Base-by-base conservation (phyloP, 352 stramenopile species). In the Phytophthora melonis region DNA sequence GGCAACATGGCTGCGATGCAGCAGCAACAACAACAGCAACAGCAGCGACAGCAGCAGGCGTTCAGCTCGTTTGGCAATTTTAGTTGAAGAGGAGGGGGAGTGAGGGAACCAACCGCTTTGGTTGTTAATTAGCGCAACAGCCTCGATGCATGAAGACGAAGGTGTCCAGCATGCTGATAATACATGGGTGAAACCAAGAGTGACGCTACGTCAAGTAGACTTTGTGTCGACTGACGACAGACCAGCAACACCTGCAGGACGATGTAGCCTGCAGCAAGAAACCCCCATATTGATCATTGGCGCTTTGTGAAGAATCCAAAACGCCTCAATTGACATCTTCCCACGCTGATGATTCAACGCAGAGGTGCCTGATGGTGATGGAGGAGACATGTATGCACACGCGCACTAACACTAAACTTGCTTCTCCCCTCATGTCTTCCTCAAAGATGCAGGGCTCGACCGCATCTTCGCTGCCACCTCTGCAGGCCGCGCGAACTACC, bases 11-110 rank as follows among this genome's bases (percentile, higher is more conserved):
- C 59, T 27, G 71, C 77, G 36, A 83, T 88, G 77, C 80, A 87
- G 47, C 75, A 84, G 39, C 75, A 77, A 23, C 79, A 88, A 34
- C 78, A 84, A 19, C 75, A 88, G 41, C 79, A 86, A 25, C 83
- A 90, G 16, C 79, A 89, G 55, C 81, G 71, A 58, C 82, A 88
- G 60, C 82, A 91, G 50, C 87, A 91, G 72, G 77, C 83, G 14
- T 92, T 91, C 60, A 59, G 75, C 47, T 82, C 81, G 58, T 92
- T 94, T 47, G 83, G 85, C 63, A 79, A 78, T 45, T 86, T 83
- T 50, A 72, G 62, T 63, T 78, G 58, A 72, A 70, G 61, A 52
- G 63, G 25, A 30, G 25, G 25, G 21, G 43, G 54, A n/a, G 18
- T 56, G 55, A 61, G 9, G 47, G n/a, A 32, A 59, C 27, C 14